A percentile compares a stretch with the other conserved stretches of the same genome.
Evolutionary conservation across 495 filamentous ascomycete genomes (phyloP).

Genomic region (Penicillium bovifimosum): DNA sequence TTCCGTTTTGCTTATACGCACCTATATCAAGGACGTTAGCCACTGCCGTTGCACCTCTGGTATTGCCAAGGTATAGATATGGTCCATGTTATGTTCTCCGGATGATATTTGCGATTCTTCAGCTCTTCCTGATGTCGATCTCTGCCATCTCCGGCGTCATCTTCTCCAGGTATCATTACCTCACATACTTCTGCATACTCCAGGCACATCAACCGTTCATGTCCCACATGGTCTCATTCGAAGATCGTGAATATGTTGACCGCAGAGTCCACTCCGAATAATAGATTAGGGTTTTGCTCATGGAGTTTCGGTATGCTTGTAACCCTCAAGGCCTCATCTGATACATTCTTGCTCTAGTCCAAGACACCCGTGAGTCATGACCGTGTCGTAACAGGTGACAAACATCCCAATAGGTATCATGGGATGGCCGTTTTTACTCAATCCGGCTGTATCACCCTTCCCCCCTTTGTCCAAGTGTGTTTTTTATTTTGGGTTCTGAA

Average conservation of each 20-base stretch:
- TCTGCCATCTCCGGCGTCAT: conserved; percentile 10
- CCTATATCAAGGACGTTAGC: too few relatives aligned
- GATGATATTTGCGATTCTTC: conserved; percentile 8
- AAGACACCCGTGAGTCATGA: conserved; percentile 34
- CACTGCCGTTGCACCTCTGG: background rate
- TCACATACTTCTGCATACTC: conserved; percentile 10
- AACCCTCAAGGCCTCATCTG: conserved; percentile 33
- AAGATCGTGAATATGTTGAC: conserved; percentile 12
- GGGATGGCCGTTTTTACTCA: conserved; percentile 21
- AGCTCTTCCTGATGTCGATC: conserved; percentile 11
- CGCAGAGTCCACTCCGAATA: background rate
- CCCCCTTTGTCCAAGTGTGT: conserved; percentile 20
- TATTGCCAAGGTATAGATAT: conserved; percentile 4
- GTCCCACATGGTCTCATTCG: conserved; percentile 22
- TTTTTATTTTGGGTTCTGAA: conserved; percentile 11
- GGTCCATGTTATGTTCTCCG: conserved; percentile 11
- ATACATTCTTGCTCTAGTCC: conserved; percentile 33
- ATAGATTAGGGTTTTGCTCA: conserved; percentile 21
- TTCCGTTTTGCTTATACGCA: background rate
- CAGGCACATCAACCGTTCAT: conserved; percentile 11
- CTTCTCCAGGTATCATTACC: background rate
- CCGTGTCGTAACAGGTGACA: conserved; percentile 36
- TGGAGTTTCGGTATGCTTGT: conserved; percentile 17
- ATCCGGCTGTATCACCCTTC: conserved; percentile 32
- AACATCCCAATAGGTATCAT: conserved; percentile 27